These are phyloP conservation scores for Hanseniaspora jakobsenii DNA, from an alignment of 805 yeast species.

Conservation along the genomic window DNA sequence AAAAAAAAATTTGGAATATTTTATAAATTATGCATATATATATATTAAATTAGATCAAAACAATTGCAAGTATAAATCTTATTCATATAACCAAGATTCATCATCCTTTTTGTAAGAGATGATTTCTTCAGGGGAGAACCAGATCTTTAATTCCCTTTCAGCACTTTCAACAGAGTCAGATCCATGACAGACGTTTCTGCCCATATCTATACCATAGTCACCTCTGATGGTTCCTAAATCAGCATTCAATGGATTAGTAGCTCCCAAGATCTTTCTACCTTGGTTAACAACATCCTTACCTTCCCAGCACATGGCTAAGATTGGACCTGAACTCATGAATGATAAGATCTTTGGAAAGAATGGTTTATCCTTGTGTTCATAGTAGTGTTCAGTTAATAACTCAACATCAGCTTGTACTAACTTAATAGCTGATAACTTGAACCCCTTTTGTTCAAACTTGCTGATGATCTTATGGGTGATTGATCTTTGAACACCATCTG, in stretches of 20 bases:
- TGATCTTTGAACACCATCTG: slow-evolving; percentile 99
- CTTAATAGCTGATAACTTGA: slow-evolving; percentile 92
- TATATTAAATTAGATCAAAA: no score
- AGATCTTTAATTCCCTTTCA: slow-evolving; percentile 83
- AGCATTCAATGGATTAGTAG: slow-evolving; percentile 94
- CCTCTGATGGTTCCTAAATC: slow-evolving; percentile 99
- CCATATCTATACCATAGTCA: slow-evolving; percentile 96
- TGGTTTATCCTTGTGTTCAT: slow-evolving; percentile 89
- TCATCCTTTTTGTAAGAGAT: slow-evolving; percentile 80
- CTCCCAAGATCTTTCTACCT: slow-evolving; percentile 96
- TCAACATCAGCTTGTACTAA: slow-evolving; percentile 76
- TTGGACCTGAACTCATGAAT: slow-evolving; percentile 98
- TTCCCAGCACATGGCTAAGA: slow-evolving; percentile 99
- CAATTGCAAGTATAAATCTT: slow-evolving; percentile 29
- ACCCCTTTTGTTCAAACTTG: slow-evolving; percentile 96
- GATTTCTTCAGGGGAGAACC: slow-evolving; percentile 98
- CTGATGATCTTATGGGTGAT: slow-evolving; percentile 76
- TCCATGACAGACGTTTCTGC: slow-evolving; percentile 99
- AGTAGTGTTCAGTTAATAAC: slow-evolving; percentile 85
- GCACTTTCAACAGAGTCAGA: slow-evolving; percentile 98
- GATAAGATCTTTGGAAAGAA: slow-evolving; percentile 94
- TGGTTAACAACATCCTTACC: slow-evolving; percentile 99
- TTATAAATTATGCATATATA: no score
- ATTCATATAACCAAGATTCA: slow-evolving; percentile 90
- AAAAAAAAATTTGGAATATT: no score